Percentiles rank a stretch among this genome's conserved stretches.
Conservation (phyloP, 495 filamentous ascomycete genomes). For the Podospora conica region DNA sequence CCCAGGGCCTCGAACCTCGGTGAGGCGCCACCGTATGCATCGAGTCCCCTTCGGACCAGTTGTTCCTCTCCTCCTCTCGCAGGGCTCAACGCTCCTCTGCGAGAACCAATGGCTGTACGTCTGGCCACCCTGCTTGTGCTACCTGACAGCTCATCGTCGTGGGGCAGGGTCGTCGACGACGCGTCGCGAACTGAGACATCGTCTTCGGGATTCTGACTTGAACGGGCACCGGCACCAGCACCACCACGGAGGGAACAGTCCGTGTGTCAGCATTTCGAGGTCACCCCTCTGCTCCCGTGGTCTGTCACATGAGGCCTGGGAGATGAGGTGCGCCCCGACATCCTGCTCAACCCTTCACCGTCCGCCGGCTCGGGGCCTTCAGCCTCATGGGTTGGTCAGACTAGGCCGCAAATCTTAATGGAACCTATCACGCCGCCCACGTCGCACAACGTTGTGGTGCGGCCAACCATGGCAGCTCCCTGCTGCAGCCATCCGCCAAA, state of each 20-base stretch:
- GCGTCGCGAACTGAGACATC: neutral
- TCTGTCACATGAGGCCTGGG: conserved; percentile 16
- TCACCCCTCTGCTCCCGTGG: conserved; percentile 6
- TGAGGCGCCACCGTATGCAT: conserved; percentile 12
- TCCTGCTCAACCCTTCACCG: neutral
- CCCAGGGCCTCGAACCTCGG: neutral
- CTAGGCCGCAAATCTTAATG: conserved; percentile 6
- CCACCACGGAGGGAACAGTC: neutral
- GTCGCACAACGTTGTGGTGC: neutral
- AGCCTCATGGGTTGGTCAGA: conserved; percentile 9
- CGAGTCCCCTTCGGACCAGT: neutral
- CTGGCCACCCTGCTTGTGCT: neutral
- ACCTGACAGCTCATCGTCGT: conserved; percentile 15
- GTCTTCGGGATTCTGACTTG: neutral
- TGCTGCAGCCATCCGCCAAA: conserved; percentile 1
- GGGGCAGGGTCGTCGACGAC: neutral
- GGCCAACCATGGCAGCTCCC: neutral
- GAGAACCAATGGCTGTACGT: neutral
- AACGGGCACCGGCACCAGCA: neutral
- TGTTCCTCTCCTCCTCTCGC: neutral
- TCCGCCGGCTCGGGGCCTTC: conserved; percentile 4
- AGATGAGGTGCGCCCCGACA: conserved; percentile 12
- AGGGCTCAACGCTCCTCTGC: neutral
- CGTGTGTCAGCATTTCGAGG: neutral
- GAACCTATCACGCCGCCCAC: neutral